phyloP scores from a whole-genome alignment of 73 alveolate species.

The Symbiodinium natans region DNA sequence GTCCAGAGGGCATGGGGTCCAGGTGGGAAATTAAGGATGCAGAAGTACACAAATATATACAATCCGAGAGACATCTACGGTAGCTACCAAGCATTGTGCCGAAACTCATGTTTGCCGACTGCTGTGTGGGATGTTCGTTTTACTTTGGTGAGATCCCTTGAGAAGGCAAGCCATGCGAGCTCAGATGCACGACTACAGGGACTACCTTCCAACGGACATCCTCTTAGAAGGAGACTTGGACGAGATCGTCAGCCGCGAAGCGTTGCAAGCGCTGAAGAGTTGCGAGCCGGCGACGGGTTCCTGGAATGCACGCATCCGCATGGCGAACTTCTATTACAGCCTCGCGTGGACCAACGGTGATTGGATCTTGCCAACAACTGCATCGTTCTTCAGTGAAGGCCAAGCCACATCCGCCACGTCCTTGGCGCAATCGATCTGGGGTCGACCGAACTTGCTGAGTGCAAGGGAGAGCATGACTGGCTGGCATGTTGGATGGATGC shows the following conservation, averaged over 20 bases:
- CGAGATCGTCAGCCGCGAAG: neutral
- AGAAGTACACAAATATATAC: neutral
- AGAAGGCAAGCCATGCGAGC: neutral
- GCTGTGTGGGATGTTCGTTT: too few species aligned
- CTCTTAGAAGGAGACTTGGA: constrained; percentile 20
- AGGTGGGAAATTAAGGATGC: neutral
- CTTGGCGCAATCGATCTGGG: neutral
- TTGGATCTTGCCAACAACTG: neutral
- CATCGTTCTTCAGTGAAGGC: neutral
- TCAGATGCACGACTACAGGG: neutral
- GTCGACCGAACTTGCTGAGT: constrained; percentile 20
- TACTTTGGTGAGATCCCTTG: neutral
- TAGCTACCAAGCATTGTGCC: too few species aligned
- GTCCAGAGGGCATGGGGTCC: neutral
- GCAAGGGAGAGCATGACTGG: too few species aligned
- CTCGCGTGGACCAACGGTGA: constrained; percentile 25
- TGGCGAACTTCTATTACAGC: constrained; percentile 21
- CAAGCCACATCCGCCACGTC: neutral
- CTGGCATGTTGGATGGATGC: too few species aligned
- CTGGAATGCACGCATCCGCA: constrained; percentile 1
- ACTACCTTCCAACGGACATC: neutral
- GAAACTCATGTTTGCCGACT: neutral
- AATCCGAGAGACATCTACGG: neutral
- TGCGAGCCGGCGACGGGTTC: constrained; percentile 7
- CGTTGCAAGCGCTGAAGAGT: neutral